Evolutionary conservation across 192 early-diverging fungal genomes (phyloP), one percentile per base, ranked within the genome.

Genomic region (Backusella luteola): DNA sequence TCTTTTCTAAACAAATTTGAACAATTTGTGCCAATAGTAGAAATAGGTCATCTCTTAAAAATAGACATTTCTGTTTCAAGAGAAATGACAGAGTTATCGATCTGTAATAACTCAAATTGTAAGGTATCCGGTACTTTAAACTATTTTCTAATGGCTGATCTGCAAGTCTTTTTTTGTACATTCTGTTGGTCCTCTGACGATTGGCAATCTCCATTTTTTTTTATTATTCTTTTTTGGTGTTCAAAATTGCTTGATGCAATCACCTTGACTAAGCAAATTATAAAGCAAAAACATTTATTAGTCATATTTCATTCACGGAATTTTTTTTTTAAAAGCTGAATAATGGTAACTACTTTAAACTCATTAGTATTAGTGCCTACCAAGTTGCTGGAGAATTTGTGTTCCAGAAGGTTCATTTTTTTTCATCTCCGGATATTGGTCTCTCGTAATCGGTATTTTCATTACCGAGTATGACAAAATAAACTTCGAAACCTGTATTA

Each of bases 11-110:
- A 11, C 56, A 63, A 12, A 12, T 29, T 4, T 12, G 8, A 63
- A 63, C 8, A 63, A 63, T 63, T 63, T 63, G 56, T 63, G 56
- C 26, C 56, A 63, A 63, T 63, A 63, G 56, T 63, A 63, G 21
- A 63, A 29, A 11, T 29, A 11, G 21, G 11, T 12, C 23, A 29
- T 63, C 56, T 63, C 56, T 63, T 63, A 63, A 63, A 59, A 59
- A 59, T 59, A 59, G 23, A 59, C 53, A 59, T 59, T 59, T 59
- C 21, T 23, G 23, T 59, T 59, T 59, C 53, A 59, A 59, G 53
- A 11, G 21, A 59, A 59, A 59, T 56, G 53, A 56, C 19, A 56
- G 21, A 56, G 46, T 3, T 49, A 49, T 49, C 46, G 46, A 49
- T 49, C 15, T 26, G 9, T 23, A 2, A 23, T 26, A 26, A 59